phyloP scores from a whole-genome alignment of 2,329 filamentous ascomycete genomes.

The Alternaria dauci region DNA sequence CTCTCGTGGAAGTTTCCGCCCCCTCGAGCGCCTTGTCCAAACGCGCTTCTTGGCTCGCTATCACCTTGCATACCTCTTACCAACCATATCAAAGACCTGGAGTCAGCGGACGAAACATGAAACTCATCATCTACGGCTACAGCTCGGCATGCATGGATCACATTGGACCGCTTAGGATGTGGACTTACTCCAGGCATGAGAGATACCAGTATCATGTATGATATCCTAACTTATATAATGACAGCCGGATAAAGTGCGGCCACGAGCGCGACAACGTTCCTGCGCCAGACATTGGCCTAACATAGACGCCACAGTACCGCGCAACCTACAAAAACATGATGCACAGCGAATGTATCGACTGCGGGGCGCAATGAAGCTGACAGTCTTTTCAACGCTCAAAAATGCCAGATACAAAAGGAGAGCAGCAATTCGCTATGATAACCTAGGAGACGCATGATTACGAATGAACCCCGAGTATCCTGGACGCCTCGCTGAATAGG shows the following conservation, averaged over 20 bases:
- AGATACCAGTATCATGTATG: background rate
- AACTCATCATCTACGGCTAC: background rate
- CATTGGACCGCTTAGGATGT: background rate
- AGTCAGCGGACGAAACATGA: background rate
- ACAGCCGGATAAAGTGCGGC: background rate
- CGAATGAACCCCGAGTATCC: conserved; percentile 22
- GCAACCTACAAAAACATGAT: conserved; percentile 22
- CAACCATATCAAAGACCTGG: background rate
- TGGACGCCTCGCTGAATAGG: conserved; percentile 39
- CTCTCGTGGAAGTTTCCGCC: no score
- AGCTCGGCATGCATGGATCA: background rate
- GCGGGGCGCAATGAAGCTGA: conserved; percentile 33
- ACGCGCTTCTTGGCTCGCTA: background rate
- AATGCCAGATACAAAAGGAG: conserved; percentile 22
- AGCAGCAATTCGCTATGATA: conserved; percentile 22
- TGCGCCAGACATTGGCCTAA: conserved; percentile 6
- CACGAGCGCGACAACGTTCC: background rate
- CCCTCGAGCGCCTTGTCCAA: background rate
- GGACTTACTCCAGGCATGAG: background rate
- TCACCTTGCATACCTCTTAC: background rate
- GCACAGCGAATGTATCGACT: conserved; percentile 29
- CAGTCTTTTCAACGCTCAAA: conserved; percentile 14
- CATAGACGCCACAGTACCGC: conserved; percentile 2
- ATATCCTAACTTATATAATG: background rate
- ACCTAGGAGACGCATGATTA: conserved; percentile 23